phyloP scores from a whole-genome alignment of 805 yeast genomes.

The Debaryomyces prosopidis region DNA sequence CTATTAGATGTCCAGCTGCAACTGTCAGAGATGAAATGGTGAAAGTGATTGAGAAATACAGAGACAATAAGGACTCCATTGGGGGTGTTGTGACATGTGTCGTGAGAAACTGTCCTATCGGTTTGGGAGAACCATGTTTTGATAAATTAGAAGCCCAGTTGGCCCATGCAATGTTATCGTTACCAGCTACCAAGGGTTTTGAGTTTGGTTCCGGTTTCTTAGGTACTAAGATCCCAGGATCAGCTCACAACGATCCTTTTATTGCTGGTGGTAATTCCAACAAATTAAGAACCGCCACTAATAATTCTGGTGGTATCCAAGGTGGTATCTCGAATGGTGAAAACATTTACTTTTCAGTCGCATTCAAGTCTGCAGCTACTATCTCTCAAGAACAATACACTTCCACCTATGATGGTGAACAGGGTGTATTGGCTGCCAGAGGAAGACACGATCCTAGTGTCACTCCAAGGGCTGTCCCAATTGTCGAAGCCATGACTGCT shows the following conservation, averaged over 20 bases:
- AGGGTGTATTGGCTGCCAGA: slow-evolving; percentile 88
- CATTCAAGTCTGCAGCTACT: slow-evolving; percentile 98
- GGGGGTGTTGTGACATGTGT: slow-evolving; percentile 99
- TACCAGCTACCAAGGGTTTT: slow-evolving; percentile 97
- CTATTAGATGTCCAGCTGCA: slow-evolving; percentile 90
- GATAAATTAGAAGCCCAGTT: slow-evolving; percentile 93
- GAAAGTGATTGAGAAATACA: slow-evolving; percentile 79
- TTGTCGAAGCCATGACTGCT: slow-evolving; percentile 98
- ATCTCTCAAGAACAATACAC: slow-evolving; percentile 92
- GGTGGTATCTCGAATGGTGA: slow-evolving; percentile 99
- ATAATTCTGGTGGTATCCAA: slow-evolving; percentile 95
- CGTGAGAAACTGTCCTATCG: slow-evolving; percentile 87
- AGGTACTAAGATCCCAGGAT: slow-evolving; percentile 89
- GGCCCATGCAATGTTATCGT: slow-evolving; percentile 97
- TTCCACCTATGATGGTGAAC: slow-evolving; percentile 82
- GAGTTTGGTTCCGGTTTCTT: slow-evolving; percentile 96
- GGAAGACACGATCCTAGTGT: slow-evolving; percentile 99
- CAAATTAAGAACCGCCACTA: slow-evolving; percentile 80
- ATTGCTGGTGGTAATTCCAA: slow-evolving; percentile 57
- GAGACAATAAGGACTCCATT: slow-evolving; percentile 87
- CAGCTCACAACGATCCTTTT: slow-evolving; percentile 91
- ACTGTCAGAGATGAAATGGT: slow-evolving; percentile 75
- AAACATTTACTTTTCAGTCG: slow-evolving; percentile 88
- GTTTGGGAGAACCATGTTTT: slow-evolving; percentile 97
- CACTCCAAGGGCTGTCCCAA: slow-evolving; percentile 97